Evolutionary conservation across 768 basidiomycete genomes (phyloP).

Genomic region (Auriculariales sp.): DNA sequence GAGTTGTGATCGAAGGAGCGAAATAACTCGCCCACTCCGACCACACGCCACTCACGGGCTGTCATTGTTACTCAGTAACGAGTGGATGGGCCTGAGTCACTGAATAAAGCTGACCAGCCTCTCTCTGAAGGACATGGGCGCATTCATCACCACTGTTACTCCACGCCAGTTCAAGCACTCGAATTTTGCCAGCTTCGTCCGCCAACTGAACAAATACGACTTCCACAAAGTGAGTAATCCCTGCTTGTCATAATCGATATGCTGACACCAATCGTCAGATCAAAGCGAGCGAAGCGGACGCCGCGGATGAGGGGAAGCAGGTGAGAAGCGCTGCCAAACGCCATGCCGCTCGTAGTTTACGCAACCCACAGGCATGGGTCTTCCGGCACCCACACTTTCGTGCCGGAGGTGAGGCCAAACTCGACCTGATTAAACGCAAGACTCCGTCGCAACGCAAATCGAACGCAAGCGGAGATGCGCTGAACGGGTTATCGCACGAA

Average conservation of each 20-base stretch:
- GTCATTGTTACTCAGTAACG: no score
- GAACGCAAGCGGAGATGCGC: neutral
- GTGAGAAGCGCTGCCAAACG: neutral
- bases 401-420: conserved; percentile 34
- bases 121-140: conserved; percentile 22
- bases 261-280: neutral
- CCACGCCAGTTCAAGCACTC: conserved; percentile 29
- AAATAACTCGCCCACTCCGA: no score
- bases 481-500: neutral
- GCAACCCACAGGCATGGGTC: neutral
- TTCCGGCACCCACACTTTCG: conserved; percentile 35
- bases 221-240: conserved; percentile 62
- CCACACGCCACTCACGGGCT: no score
- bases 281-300: neutral
- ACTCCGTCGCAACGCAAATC: conserved; percentile 13
- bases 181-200: conserved; percentile 84
- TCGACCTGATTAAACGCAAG: conserved; percentile 41
- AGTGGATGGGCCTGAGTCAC: no score
- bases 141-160: conserved; percentile 16
- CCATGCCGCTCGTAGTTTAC: neutral
- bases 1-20: no score
- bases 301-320: neutral
- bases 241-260: neutral
- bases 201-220: conserved; percentile 92
- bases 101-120: no score